These are phyloP conservation scores for Podospora comata DNA, from an alignment of 495 filamentous ascomycete species.

Conservation along the genomic window DNA sequence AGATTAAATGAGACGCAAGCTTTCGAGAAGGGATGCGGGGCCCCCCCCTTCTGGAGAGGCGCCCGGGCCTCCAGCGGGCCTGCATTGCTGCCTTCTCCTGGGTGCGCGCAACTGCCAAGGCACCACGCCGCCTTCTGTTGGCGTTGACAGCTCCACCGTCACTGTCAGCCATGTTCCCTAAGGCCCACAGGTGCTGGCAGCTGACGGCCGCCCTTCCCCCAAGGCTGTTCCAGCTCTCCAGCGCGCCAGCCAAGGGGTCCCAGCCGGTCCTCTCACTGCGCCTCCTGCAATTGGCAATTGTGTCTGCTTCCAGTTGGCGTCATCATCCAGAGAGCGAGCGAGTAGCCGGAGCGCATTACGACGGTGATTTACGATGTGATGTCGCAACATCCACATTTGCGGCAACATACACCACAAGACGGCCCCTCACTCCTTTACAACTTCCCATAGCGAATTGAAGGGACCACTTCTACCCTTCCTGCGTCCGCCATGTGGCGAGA, in stretches of 20 bases:
- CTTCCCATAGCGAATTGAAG: slow-evolving; percentile 30
- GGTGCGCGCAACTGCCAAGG: slow-evolving; percentile 13
- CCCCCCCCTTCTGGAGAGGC: slow-evolving; percentile 15
- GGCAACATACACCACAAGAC: slow-evolving; percentile 17
- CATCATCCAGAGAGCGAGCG: slow-evolving; percentile 14
- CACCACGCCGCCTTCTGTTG: slow-evolving; percentile 4
- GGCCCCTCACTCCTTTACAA: slow-evolving; percentile 11
- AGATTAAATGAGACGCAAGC: slow-evolving; percentile 23
- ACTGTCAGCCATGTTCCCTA: not conserved
- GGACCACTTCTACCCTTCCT: slow-evolving; percentile 38
- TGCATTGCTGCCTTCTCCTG: slow-evolving; percentile 18
- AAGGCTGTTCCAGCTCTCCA: slow-evolving; percentile 2
- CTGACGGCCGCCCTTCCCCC: not conserved
- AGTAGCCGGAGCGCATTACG: slow-evolving; percentile 17
- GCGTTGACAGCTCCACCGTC: not conserved
- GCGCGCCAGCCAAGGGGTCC: not conserved
- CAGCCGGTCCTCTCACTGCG: not conserved
- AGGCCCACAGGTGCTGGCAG: slow-evolving; percentile 12
- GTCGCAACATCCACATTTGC: slow-evolving; percentile 22
- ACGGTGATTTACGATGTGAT: slow-evolving; percentile 33
- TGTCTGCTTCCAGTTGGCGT: slow-evolving; percentile 11
- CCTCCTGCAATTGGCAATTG: slow-evolving; percentile 9
- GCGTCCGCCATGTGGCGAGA: slow-evolving; percentile 89
- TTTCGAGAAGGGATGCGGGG: slow-evolving; percentile 28
- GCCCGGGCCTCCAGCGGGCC: slow-evolving; percentile 12